phyloP scores from a whole-genome alignment of 202 grass and related monocot genomes.

The Cymbopogon flexuosus region DNA sequence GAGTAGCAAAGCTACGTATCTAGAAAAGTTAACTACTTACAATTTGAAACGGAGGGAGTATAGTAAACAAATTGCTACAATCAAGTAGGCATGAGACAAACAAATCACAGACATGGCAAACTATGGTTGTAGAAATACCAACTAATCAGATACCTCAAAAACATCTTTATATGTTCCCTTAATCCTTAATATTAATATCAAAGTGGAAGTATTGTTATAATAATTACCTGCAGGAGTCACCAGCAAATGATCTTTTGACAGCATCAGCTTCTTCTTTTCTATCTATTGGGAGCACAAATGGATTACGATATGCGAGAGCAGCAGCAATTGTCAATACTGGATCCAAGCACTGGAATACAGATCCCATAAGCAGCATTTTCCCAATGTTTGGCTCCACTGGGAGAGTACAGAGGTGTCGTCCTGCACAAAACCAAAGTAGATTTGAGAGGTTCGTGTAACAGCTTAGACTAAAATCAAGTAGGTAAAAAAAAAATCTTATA shows the following conservation, averaged over 20 bases:
- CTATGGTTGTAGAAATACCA: background rate
- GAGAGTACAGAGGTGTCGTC: constrained; percentile 75
- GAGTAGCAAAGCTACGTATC: background rate
- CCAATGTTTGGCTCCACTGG: constrained; percentile 94
- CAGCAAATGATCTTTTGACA: constrained; percentile 90
- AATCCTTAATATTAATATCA: constrained; percentile 4
- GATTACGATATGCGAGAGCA: constrained; percentile 74
- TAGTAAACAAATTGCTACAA: background rate
- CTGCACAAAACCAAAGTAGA: constrained; percentile 43
- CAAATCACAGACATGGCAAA: background rate
- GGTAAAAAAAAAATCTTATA: background rate
- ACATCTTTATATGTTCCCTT: background rate
- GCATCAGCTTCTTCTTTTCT: constrained; percentile 94
- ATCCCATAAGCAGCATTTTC: constrained; percentile 94
- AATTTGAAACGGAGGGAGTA: background rate
- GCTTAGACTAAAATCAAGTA: background rate
- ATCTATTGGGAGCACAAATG: constrained; percentile 94
- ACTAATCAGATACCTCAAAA: background rate
- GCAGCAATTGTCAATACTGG: constrained; percentile 89
- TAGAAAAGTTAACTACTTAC: background rate
- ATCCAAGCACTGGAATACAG: constrained; percentile 88
- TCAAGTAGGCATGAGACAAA: background rate
- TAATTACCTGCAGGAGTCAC: constrained; percentile 77
- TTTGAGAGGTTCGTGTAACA: background rate
- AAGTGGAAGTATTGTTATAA: constrained; percentile 21